phyloP scores from a whole-genome alignment of 2,329 filamentous ascomycete species.

The Diaporthe amygdali region DNA sequence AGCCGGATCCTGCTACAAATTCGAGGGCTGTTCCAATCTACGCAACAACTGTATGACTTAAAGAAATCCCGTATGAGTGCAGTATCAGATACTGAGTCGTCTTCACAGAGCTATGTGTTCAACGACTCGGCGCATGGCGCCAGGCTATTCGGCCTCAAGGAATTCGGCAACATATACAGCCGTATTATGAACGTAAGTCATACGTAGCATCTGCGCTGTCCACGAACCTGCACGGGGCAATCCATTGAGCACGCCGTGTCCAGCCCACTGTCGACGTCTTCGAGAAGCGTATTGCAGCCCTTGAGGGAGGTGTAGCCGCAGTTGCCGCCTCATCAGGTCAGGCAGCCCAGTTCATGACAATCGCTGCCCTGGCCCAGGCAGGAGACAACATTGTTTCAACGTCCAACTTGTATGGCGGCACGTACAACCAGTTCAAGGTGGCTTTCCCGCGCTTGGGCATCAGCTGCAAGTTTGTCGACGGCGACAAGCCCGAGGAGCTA shows the following conservation, averaged over 20 bases:
- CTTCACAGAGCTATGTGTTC: conserved; percentile 79
- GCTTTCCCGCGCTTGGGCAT: conserved; percentile 87
- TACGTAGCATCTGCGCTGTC: background rate
- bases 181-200: conserved; percentile 86
- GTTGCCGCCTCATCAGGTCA: conserved; percentile 87
- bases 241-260: background rate
- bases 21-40: conserved; percentile 95
- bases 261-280: conserved; percentile 94
- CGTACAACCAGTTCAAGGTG: conserved; percentile 97
- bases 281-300: conserved; percentile 93
- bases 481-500: conserved; percentile 81
- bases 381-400: conserved; percentile 96
- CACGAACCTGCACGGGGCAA: background rate
- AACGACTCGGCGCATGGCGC: conserved; percentile 96
- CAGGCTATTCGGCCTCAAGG: conserved; percentile 93
- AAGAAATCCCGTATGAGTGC: background rate
- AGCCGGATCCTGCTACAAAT: conserved; percentile 81
- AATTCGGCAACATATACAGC: conserved; percentile 97
- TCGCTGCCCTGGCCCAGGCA: conserved; percentile 80
- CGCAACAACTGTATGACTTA: conserved; percentile 71
- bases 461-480: conserved; percentile 83
- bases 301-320: conserved; percentile 89
- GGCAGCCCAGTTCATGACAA: conserved; percentile 89
- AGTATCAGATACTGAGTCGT: conserved; percentile 24
- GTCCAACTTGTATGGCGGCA: conserved; percentile 90